phyloP scores from a whole-genome alignment of 2,329 filamentous ascomycete genomes.

The Periglandula ipomoeae region DNA sequence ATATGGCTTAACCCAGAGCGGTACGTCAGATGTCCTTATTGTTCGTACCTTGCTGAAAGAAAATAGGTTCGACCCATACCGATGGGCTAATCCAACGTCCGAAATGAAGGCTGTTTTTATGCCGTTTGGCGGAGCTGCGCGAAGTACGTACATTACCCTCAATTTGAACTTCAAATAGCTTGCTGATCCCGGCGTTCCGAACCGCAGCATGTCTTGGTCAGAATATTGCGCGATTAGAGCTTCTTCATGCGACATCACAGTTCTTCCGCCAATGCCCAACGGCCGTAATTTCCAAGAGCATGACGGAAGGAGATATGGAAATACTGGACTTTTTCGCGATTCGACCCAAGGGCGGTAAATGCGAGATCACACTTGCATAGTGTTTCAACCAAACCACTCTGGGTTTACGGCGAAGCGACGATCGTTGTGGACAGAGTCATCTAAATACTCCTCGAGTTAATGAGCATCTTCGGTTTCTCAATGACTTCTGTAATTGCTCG shows the following conservation, averaged over 20 bases:
- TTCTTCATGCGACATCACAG: neutral
- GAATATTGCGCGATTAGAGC: constrained; percentile 1
- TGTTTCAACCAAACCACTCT: too few species aligned
- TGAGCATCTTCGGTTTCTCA: too few species aligned
- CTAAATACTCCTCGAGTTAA: too few species aligned
- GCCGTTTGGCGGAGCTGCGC: neutral
- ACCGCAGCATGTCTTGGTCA: neutral
- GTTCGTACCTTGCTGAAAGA: neutral
- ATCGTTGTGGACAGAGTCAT: too few species aligned
- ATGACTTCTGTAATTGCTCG: too few species aligned
- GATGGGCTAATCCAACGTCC: neutral
- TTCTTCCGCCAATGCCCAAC: neutral
- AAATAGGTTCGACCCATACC: neutral
- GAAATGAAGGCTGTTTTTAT: constrained; percentile 2
- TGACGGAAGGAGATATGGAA: neutral
- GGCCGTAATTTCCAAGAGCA: neutral
- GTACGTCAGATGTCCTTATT: too few species aligned
- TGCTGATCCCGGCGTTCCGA: too few species aligned
- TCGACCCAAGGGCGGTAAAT: neutral
- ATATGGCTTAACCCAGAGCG: neutral
- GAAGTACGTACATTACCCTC: neutral
- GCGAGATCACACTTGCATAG: neutral
- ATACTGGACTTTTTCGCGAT: neutral
- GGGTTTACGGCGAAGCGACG: too few species aligned
- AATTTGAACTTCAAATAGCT: too few species aligned